Base-by-base conservation (phyloP, 176 grass and related monocot species). In the Carex myosuroides region DNA sequence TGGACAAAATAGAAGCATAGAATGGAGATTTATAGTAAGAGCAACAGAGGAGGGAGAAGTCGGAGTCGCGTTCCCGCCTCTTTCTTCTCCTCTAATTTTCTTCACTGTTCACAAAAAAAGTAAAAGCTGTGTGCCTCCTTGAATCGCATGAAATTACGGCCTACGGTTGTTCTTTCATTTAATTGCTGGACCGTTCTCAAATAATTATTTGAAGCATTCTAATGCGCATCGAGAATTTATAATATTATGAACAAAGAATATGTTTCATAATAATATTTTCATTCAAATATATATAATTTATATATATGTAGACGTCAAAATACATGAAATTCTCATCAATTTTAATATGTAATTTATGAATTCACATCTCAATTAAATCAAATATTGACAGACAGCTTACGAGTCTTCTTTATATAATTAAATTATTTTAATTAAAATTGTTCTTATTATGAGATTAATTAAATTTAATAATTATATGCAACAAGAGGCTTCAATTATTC, bases 81-180 rank as follows among this genome's bases (percentile, higher is more conserved):
- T 32, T 80, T 57, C 41, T 67, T 67, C 46, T 14, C 55, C 74
- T 61, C 65, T 75, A 65, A 81, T 70, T 50, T 41, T 11, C 67
- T 81, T 64, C 41, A 58, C 3, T 41, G 59, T 46, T 89, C 87
- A 73, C 86, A 86, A 89, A 85, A 24, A 39, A 6, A 83, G 64
- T 53, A 70, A 84, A 37, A 75, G 26, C 55, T 60, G 66, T 22
- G 6, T 63, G 52, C 24, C 24, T 13, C 9, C 5, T 62, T 48
- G 21, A 61, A 55, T 17, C 44, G 17, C 35, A 63, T 11, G 12
- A 52, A 33, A n/a, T 68, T 59, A 39, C 48, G 17, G 20, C 4
- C 21, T 61, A 24, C 52, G 75, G 18, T 13, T 44, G 52, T 41
- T 77, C n/a, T 62, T 0, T 8, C 70, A 22, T 58, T 85, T 7